phyloP scores from a whole-genome alignment of 2,329 filamentous ascomycete genomes.

The Hirsutella thompsonii region DNA sequence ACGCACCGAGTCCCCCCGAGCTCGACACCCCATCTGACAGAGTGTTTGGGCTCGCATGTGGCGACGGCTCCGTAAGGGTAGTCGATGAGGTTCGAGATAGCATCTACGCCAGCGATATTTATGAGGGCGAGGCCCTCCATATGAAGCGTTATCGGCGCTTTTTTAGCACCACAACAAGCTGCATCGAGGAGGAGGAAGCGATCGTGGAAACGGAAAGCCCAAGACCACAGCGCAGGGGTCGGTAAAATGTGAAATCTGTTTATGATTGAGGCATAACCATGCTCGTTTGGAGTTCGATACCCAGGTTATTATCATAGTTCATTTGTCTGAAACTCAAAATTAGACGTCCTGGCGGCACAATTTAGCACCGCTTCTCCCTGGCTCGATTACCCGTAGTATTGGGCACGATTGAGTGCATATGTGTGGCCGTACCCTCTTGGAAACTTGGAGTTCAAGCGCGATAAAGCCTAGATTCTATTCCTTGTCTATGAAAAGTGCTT shows the following conservation, averaged over 20 bases:
- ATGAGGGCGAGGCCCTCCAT: constrained; percentile 20
- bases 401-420: too few relatives aligned
- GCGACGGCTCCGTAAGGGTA: constrained; percentile 6
- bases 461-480: too few relatives aligned
- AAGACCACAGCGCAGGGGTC: background rate
- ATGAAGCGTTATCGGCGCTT: constrained; percentile 22
- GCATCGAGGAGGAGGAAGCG: constrained; percentile 24
- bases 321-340: too few relatives aligned
- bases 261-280: too few relatives aligned
- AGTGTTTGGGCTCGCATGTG: constrained; percentile 11
- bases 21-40: constrained; percentile 18
- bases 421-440: too few relatives aligned
- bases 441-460: too few relatives aligned
- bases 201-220: constrained; percentile 2
- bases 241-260: background rate
- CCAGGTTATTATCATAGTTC: too few relatives aligned
- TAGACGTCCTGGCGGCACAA: too few relatives aligned
- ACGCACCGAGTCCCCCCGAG: constrained; percentile 23
- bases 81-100: constrained; percentile 13
- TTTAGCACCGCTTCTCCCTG: too few relatives aligned
- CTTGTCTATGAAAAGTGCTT: too few relatives aligned
- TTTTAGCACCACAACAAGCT: constrained; percentile 18
- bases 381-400: too few relatives aligned
- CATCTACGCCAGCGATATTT: constrained; percentile 16
- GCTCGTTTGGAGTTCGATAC: too few relatives aligned